Conservation (phyloP, 2,329 filamentous ascomycete genomes). For the Colletotrichum sp. region DNA sequence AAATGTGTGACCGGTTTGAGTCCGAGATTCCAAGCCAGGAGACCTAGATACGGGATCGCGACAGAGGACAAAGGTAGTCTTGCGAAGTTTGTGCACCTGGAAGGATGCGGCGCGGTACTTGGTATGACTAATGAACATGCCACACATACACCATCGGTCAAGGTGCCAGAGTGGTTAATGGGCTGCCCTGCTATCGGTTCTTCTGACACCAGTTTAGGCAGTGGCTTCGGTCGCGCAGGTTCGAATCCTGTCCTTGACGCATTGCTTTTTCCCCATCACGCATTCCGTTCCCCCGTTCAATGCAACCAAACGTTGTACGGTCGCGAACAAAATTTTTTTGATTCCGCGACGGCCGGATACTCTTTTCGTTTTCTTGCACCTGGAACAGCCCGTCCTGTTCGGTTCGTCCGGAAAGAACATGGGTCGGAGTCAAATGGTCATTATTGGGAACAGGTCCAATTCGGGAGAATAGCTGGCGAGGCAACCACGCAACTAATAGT, state of each 20-base stretch:
- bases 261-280: not conserved
- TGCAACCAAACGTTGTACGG: too few species aligned
- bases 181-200: slow-evolving; percentile 16
- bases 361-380: not conserved
- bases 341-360: not conserved
- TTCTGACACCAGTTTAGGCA: not conserved
- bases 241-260: slow-evolving; percentile 21
- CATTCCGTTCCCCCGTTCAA: not conserved
- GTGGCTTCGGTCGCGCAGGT: slow-evolving; percentile 22
- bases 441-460: not conserved
- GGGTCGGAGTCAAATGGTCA: not conserved
- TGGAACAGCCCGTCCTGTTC: not conserved
- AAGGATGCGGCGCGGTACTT: not conserved
- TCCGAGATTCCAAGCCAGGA: not conserved
- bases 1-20: not conserved
- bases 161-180: slow-evolving; percentile 23
- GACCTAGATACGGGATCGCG: not conserved
- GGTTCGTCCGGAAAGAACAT: not conserved
- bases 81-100: not conserved
- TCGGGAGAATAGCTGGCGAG: not conserved
- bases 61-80: not conserved
- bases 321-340: not conserved
- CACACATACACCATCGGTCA: not conserved
- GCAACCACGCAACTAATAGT: not conserved
- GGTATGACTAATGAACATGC: accelerated